Conservation (phyloP, 495 filamentous ascomycete species). For the Glarea lozoyensis region DNA sequence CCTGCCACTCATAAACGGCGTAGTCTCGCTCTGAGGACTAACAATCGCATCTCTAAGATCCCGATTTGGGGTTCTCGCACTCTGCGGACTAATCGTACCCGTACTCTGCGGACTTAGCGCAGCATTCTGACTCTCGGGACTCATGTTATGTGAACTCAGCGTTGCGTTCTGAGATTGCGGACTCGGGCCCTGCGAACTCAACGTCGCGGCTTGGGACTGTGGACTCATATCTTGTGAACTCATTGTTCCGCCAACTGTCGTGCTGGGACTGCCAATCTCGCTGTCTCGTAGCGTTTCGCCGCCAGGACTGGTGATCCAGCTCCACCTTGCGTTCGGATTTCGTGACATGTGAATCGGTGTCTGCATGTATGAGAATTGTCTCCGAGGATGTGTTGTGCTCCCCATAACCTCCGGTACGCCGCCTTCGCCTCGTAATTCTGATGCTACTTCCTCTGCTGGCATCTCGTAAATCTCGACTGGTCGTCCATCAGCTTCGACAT, state of each 20-base stretch:
- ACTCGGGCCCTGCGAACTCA: too few relatives aligned
- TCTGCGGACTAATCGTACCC: not conserved
- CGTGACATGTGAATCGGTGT: not conserved
- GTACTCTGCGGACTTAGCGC: not conserved
- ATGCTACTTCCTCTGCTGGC: not conserved
- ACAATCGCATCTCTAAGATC: too few relatives aligned
- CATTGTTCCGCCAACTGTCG: too few relatives aligned
- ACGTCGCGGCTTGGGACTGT: too few relatives aligned
- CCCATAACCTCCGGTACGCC: not conserved
- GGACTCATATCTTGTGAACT: too few relatives aligned
- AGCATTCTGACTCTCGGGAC: not conserved
- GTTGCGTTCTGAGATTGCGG: too few relatives aligned
- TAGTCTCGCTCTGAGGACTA: not conserved
- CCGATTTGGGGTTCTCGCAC: too few relatives aligned
- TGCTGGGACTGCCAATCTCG: conserved; percentile 1
- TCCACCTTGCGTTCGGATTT: not conserved
- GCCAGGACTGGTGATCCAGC: not conserved
- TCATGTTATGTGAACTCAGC: too few relatives aligned
- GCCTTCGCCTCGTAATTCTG: not conserved
- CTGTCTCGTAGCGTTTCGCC: not conserved
- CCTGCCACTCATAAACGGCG: too few relatives aligned
- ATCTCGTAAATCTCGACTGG: conserved; percentile 1
- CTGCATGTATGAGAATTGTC: not conserved
- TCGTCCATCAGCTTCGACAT: not conserved
- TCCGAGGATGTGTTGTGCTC: not conserved